Base-by-base conservation (phyloP, 1,284 basidiomycete genomes). In the Trametes hirsuta region DNA sequence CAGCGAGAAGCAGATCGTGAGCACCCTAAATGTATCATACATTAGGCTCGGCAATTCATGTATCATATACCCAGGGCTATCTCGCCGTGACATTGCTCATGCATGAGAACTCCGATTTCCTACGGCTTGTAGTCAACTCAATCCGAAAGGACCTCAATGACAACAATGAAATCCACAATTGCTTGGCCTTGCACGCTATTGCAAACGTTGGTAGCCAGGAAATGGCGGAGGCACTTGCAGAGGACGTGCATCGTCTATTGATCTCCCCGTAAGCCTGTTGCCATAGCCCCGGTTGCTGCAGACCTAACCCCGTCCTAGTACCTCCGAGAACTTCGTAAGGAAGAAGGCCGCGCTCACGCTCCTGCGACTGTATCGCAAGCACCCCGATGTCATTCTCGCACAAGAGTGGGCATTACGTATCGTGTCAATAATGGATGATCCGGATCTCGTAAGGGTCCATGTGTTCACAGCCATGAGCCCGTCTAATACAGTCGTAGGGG, bases 91-190 rank as follows among this genome's bases (percentile, higher is more conserved):
- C 97, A 3, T 78, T 99, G 50, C 81, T 99, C 53, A 97, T 99
- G 94, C 95, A 98, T 77, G 97, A 99, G 78, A 95, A 98, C 74
- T 98, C 95, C 40, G 97, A 99, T 71, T 91, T 99, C 67, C 85
- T 97, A 39, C 88, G 96, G 30, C 82, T 98, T 15, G 96, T 98
- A 14, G 95, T 99, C 74, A 98, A 99, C 74, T 98, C 96, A 40
- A 97, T 99, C 68, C 88, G 95, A 52, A 99, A 99, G 75, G 97
- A 99, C 74, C 76, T 99, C 52, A 96, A 98, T 66, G 93, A 94
- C 68, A 93, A 93, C 71, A 94, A 92, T 71, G 97, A 99, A 75
- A 84, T 97, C 66, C 92, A 92, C 77, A 99, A 98, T 71, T 98
- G 97, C 72, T 82, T 99, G 52, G 97, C 97, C 1, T 77, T 99